These are phyloP conservation scores for Monascus ruber DNA, from an alignment of 2,329 filamentous ascomycete genomes.

Conservation along the genomic window DNA sequence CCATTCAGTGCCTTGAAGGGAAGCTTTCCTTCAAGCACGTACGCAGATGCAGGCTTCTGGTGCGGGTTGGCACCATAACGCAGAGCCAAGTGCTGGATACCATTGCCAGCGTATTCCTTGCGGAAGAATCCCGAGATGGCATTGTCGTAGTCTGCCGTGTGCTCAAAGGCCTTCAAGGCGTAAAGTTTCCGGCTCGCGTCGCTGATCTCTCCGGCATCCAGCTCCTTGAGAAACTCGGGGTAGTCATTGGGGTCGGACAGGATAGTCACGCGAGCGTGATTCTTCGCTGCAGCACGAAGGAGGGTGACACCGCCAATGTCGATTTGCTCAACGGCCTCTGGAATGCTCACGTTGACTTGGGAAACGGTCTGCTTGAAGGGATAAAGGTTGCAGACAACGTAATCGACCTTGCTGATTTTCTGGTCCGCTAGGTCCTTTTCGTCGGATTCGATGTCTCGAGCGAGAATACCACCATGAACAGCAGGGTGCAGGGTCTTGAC, in stretches of 20 bases:
- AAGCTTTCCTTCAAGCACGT: constrained; percentile 57
- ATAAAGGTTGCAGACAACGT: constrained; percentile 95
- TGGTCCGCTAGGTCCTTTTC: constrained; percentile 93
- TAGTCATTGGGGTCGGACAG: constrained; percentile 92
- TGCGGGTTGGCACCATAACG: constrained; percentile 96
- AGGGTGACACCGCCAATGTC: constrained; percentile 97
- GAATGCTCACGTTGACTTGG: constrained; percentile 92
- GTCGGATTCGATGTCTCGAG: constrained; percentile 85
- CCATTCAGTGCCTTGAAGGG: constrained; percentile 94
- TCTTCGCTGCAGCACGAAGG: constrained; percentile 93
- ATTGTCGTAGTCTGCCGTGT: constrained; percentile 91
- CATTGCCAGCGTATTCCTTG: constrained; percentile 84
- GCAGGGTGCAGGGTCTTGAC: constrained; percentile 96
- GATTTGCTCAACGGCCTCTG: constrained; percentile 96
- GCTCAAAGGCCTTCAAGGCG: constrained; percentile 95
- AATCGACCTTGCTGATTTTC: constrained; percentile 91
- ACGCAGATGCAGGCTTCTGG: constrained; percentile 91
- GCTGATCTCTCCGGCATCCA: constrained; percentile 74
- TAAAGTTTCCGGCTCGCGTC: constrained; percentile 78
- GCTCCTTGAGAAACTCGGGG: constrained; percentile 81
- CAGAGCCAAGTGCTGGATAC: constrained; percentile 70
- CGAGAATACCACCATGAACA: constrained; percentile 74
- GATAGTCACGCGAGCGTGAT: constrained; percentile 90
- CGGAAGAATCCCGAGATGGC: constrained; percentile 97
- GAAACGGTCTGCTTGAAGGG: constrained; percentile 98